Evolutionary conservation across 805 yeast genomes (phyloP).

Genomic region (Scheffersomyces amazonensis): DNA sequence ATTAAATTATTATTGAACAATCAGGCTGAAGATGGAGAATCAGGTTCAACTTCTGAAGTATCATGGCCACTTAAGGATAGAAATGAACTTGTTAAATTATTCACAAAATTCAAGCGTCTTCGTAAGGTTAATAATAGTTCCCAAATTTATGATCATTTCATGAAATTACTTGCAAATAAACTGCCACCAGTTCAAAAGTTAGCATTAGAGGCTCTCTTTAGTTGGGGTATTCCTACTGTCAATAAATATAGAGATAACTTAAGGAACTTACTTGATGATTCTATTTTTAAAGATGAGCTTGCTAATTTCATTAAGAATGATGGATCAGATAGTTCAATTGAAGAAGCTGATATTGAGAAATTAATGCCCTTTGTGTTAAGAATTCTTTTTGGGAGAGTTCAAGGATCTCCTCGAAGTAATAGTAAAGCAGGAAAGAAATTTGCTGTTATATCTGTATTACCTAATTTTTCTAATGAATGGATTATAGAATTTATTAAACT

Average conservation of each 20-base stretch:
- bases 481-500: slow-evolving; percentile 60
- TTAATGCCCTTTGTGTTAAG: slow-evolving; percentile 75
- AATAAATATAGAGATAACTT: slow-evolving; percentile 72
- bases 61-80: slow-evolving; percentile 52
- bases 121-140: slow-evolving; percentile 50
- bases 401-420: slow-evolving; percentile 63
- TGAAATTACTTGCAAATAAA: slow-evolving; percentile 60
- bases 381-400: slow-evolving; percentile 84
- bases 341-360: slow-evolving; percentile 52
- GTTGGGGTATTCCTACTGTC: slow-evolving; percentile 56
- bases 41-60: slow-evolving; percentile 17
- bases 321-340: slow-evolving; percentile 52
- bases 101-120: slow-evolving; percentile 64
- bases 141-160: slow-evolving; percentile 50
- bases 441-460: slow-evolving; percentile 64
- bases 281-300: slow-evolving; percentile 82
- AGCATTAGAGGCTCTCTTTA: slow-evolving; percentile 68
- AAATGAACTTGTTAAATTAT: slow-evolving; percentile 55
- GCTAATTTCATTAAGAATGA: slow-evolving; percentile 54
- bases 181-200: slow-evolving; percentile 62
- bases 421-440: slow-evolving; percentile 68
- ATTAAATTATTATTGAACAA: slow-evolving; percentile 54
- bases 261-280: slow-evolving; percentile 74
- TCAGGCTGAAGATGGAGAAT: slow-evolving; percentile 21
- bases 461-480: slow-evolving; percentile 50